Conservation (phyloP, 2,329 filamentous ascomycete species). For the Pseudogymnoascus sp. region DNA sequence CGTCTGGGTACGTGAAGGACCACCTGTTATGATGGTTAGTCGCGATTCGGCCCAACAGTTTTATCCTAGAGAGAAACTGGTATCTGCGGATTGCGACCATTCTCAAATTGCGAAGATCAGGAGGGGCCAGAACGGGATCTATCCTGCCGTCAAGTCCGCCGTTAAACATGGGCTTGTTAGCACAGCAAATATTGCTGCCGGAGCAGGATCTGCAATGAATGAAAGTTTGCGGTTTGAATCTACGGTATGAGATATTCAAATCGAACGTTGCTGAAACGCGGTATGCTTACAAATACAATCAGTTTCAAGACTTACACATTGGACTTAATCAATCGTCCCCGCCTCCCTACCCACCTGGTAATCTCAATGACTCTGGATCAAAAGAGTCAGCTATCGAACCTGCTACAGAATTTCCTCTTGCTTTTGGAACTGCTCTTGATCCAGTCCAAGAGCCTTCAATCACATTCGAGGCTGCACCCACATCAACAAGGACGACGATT, state of each 20-base stretch:
- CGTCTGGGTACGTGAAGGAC: conserved; percentile 16
- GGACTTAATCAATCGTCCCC: neutral
- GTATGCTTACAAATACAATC: neutral
- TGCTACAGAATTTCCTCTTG: neutral
- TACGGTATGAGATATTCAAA: neutral
- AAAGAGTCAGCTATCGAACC: neutral
- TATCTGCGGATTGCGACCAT: conserved; percentile 15
- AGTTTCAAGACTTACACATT: neutral
- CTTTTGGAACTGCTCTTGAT: neutral
- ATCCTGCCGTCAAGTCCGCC: neutral
- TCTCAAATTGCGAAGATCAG: conserved; percentile 17
- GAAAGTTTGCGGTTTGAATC: neutral
- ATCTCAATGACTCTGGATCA: neutral
- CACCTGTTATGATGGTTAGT: conserved; percentile 14
- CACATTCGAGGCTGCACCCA: neutral
- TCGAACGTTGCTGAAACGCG: neutral
- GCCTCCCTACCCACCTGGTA: neutral
- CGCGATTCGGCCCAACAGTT: conserved; percentile 12
- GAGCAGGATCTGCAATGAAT: neutral
- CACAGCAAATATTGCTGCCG: neutral
- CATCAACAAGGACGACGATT: neutral
- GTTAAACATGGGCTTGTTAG: neutral
- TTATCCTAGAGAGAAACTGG: conserved; percentile 10
- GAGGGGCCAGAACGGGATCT: neutral
- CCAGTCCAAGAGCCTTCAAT: neutral